Base-by-base conservation (phyloP, 108 stramenopile genomes). In the Hondaea fermentalgiana region DNA sequence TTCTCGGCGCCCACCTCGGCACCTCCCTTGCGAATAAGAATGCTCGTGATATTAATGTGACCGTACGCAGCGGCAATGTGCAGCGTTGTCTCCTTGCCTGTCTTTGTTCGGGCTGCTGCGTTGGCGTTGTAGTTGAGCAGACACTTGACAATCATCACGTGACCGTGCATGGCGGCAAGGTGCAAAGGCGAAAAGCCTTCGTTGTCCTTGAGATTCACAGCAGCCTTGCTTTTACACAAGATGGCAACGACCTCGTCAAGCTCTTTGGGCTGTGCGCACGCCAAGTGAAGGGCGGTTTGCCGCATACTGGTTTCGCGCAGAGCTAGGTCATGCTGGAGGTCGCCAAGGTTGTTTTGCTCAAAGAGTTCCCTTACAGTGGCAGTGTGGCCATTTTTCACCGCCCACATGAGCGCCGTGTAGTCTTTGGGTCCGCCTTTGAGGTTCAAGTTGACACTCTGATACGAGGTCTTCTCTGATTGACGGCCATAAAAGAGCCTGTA, bases 61-160 rank as follows among this genome's bases (percentile, higher is more conserved):
- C 76, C 76, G 51, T 83, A 83, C 0, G 49, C 76, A 12, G 76
- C 76, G 76, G 76, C 76, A 53, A 83, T 53, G 51, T 83, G 76
- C 43, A 83, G 45, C 45, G 76, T 45, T 8, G 76, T 83, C 76
- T 83, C 76, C 45, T 83, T 83, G 45, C 76, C 76, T 8, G 44
- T 28, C 17, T 83, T 83, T 6, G 76, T 83, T 12, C 44, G 45
- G n/a, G 76, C 76, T 12, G 76, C 76, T 3, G 76, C 45, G 51
- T 83, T 83, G 45, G 76, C 76, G 23, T 83, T 83, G 51, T 83
- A 83, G 12, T 83, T 83, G 76, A 83, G 76, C 76, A 83, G 28
- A 23, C 45, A 25, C 28, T 53, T 83, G 49, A 83, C 76, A 23
- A 53, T 83, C 76, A 53, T 53, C 8, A 83, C 76, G 28, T 83